Percentiles rank a stretch among this genome's conserved stretches.
phyloP scores from a whole-genome alignment of 1,284 basidiomycete species.

The Spongiforma sp. region DNA sequence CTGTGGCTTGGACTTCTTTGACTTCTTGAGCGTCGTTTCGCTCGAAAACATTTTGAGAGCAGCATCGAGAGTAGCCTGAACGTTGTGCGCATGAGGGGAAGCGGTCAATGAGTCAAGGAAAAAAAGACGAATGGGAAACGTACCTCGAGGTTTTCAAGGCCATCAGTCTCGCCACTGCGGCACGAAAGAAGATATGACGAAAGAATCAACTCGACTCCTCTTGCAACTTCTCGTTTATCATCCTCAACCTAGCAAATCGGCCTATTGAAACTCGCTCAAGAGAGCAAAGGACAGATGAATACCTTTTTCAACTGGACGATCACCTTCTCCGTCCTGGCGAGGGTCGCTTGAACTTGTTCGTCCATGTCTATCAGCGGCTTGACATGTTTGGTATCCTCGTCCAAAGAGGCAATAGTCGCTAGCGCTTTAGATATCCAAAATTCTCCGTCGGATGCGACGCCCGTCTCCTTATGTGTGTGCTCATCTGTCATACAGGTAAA shows the following conservation, averaged over 20 bases:
- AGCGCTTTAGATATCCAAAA: slow-evolving; percentile 83
- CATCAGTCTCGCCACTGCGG: slow-evolving; percentile 65
- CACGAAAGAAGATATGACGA: slow-evolving; percentile 72
- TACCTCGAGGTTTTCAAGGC: slow-evolving; percentile 69
- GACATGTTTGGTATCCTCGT: slow-evolving; percentile 76
- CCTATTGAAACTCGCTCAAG: no score
- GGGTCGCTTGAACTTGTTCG: slow-evolving; percentile 57
- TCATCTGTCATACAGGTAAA: slow-evolving; percentile 37
- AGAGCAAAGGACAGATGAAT: slow-evolving; percentile 11
- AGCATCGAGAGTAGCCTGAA: slow-evolving; percentile 58
- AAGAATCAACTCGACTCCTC: slow-evolving; percentile 75
- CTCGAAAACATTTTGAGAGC: slow-evolving; percentile 56
- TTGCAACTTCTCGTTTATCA: slow-evolving; percentile 57
- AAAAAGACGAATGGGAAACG: slow-evolving; percentile 15
- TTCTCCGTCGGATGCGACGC: slow-evolving; percentile 72
- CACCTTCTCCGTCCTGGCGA: slow-evolving; percentile 52
- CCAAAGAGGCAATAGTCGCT: slow-evolving; percentile 61
- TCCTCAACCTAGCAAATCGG: slow-evolving; percentile 49
- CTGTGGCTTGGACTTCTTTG: slow-evolving; percentile 43
- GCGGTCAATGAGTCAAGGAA: slow-evolving; percentile 4
- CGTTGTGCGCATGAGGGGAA: neutral
- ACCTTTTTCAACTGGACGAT: slow-evolving; percentile 57
- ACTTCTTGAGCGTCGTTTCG: slow-evolving; percentile 52
- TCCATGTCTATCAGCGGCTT: slow-evolving; percentile 59
- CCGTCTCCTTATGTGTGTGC: slow-evolving; percentile 59